Evolutionary conservation across 495 filamentous ascomycete species (phyloP).

Genomic region (Amorphotheca resinae): DNA sequence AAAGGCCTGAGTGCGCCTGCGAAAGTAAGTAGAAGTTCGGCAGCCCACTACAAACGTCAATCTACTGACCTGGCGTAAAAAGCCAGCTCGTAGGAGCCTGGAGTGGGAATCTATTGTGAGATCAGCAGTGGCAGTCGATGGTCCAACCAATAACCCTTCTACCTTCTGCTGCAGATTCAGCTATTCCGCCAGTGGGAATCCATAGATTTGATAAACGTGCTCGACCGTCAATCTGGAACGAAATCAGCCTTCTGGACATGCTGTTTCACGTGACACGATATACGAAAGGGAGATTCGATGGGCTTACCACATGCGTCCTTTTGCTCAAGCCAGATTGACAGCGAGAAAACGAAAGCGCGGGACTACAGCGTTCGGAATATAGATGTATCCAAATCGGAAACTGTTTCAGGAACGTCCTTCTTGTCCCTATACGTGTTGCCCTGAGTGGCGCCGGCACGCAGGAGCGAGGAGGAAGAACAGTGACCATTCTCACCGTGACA

Average conservation of each 20-base stretch:
- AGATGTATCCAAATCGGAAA: no score
- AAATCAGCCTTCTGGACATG: no score
- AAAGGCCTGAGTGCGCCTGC: slow-evolving; percentile 76
- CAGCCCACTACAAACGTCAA: background rate
- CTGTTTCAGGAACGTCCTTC: no score
- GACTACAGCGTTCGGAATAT: no score
- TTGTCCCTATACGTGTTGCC: no score
- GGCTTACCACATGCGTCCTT: no score
- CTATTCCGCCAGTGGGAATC: slow-evolving; percentile 65
- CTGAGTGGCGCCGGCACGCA: no score
- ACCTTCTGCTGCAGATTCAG: slow-evolving; percentile 35
- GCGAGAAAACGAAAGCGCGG: no score
- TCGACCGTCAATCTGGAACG: slow-evolving; percentile 41
- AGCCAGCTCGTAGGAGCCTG: slow-evolving; percentile 65
- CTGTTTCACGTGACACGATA: background rate
- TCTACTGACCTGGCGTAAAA: slow-evolving; percentile 54
- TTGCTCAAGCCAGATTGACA: no score
- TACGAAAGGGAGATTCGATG: no score
- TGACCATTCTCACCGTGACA: no score
- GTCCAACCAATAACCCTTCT: slow-evolving; percentile 18
- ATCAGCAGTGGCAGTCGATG: slow-evolving; percentile 1
- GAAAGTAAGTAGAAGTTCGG: background rate
- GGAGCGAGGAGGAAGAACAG: no score
- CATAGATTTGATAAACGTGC: slow-evolving; percentile 62
- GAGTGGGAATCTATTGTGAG: slow-evolving; percentile 52